phyloP scores from a whole-genome alignment of 208 protist genomes.

The Leishmania turanica region DNA sequence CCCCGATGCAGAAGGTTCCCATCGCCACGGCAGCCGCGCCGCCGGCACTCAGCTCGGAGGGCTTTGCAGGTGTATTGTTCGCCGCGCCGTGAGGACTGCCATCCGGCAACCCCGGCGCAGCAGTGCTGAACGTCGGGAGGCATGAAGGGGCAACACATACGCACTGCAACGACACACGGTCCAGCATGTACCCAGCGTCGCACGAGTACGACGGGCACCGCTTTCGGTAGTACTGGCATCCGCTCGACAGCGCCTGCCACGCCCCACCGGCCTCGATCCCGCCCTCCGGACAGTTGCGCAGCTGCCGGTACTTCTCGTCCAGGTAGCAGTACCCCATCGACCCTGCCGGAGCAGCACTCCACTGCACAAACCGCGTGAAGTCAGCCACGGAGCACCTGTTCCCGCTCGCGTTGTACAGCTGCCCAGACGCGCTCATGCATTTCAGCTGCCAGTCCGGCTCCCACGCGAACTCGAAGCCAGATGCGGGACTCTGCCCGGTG shows the following conservation, averaged over 20 bases:
- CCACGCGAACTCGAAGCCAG: conserved; percentile 35
- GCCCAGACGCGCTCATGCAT: conserved; percentile 37
- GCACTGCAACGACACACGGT: conserved; percentile 29
- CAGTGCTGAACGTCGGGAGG: neutral
- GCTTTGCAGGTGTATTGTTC: neutral
- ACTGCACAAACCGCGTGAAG: conserved; percentile 45
- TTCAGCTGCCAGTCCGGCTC: conserved; percentile 38
- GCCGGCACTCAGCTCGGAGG: conserved; percentile 3
- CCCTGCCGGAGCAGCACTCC: conserved; percentile 31
- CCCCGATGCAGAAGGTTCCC: conserved; percentile 9
- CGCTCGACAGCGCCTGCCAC: conserved; percentile 6
- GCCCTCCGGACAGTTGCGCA: conserved; percentile 26
- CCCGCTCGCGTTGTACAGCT: conserved; percentile 32
- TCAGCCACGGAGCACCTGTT: conserved; percentile 55
- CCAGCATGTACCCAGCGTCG: conserved; percentile 20
- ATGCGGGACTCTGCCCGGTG: conserved; percentile 40
- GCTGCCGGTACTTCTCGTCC: conserved; percentile 28
- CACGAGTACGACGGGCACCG: conserved; percentile 33
- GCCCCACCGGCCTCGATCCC: conserved; percentile 10
- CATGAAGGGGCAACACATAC: conserved; percentile 21
- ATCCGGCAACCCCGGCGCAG: neutral
- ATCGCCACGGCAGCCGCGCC: conserved; percentile 10
- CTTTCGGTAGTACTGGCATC: conserved; percentile 28
- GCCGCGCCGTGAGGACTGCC: neutral
- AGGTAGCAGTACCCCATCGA: conserved; percentile 54